phyloP scores from a whole-genome alignment of 768 basidiomycete genomes.

The Cystobasidium onofrii region DNA sequence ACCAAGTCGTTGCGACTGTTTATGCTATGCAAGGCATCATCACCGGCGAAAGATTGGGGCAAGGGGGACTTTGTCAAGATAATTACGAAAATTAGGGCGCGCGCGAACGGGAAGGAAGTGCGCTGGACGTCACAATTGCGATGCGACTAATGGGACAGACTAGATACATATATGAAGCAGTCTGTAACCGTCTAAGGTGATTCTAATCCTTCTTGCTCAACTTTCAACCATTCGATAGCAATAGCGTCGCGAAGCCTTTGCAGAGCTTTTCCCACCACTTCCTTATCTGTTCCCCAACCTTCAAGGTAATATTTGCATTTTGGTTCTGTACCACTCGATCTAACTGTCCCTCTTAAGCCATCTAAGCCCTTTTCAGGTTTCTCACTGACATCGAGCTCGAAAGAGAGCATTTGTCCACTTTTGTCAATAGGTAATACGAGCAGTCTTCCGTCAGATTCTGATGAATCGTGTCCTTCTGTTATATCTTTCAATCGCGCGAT shows the following conservation, averaged over 20 bases:
- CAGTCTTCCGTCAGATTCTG: conserved; percentile 56
- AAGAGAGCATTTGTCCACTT: conserved; percentile 69
- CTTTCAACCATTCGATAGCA: conserved; percentile 62
- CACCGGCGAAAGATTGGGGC: no score
- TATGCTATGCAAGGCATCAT: no score
- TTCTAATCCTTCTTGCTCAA: conserved; percentile 50
- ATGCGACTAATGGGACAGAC: neutral
- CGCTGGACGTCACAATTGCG: no score
- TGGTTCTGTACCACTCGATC: conserved; percentile 66
- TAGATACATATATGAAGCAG: neutral
- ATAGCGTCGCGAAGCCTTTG: conserved; percentile 57
- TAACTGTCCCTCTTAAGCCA: conserved; percentile 60
- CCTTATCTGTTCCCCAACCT: conserved; percentile 56
- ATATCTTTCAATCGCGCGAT: conserved; percentile 65
- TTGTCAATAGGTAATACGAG: conserved; percentile 55
- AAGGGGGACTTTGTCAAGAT: no score
- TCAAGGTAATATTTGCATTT: conserved; percentile 85
- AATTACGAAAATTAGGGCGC: no score
- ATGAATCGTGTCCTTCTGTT: conserved; percentile 60
- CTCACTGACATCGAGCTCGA: conserved; percentile 49
- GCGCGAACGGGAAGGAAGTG: no score
- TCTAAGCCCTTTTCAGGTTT: conserved; percentile 46
- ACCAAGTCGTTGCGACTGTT: no score
- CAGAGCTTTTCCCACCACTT: conserved; percentile 53
- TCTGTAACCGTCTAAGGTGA: conserved; percentile 33